Conservation (phyloP, 2,329 filamentous ascomycete species). For the Claviceps africana region DNA sequence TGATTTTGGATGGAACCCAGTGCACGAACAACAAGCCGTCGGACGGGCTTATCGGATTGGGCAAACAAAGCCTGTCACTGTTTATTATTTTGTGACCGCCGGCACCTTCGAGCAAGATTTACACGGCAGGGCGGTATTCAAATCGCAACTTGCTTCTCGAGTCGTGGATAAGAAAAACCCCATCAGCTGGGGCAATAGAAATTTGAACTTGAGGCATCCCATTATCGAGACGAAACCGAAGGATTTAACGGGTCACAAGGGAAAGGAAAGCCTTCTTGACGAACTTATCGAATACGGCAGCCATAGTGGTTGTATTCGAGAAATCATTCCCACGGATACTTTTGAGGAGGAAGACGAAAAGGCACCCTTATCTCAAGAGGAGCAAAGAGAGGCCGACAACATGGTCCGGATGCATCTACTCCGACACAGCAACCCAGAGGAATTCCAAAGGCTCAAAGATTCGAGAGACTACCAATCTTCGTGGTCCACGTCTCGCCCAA, state of each 20-base stretch:
- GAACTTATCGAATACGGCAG: slow-evolving; percentile 25
- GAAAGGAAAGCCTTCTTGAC: slow-evolving; percentile 50
- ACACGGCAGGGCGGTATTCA: slow-evolving; percentile 65
- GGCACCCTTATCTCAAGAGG: slow-evolving; percentile 41
- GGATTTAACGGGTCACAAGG: slow-evolving; percentile 37
- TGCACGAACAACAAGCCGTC: slow-evolving; percentile 73
- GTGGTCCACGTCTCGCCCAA: neutral
- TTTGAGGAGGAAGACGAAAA: slow-evolving; percentile 56
- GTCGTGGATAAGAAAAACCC: slow-evolving; percentile 77
- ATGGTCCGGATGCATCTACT: slow-evolving; percentile 20
- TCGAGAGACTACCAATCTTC: neutral
- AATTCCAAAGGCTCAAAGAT: slow-evolving; percentile 14
- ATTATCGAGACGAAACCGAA: slow-evolving; percentile 38
- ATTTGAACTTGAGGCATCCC: slow-evolving; percentile 42
- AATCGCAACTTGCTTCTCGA: slow-evolving; percentile 62
- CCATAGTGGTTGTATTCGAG: slow-evolving; percentile 26
- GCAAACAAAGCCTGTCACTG: slow-evolving; percentile 65
- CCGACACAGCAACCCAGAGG: slow-evolving; percentile 19
- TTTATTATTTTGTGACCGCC: slow-evolving; percentile 67
- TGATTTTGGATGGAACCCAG: slow-evolving; percentile 70
- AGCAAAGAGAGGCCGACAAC: slow-evolving; percentile 39
- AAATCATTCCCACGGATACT: slow-evolving; percentile 54
- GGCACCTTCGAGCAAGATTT: slow-evolving; percentile 69
- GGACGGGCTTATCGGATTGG: slow-evolving; percentile 77
- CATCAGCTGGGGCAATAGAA: slow-evolving; percentile 47